Evolutionary conservation across 1,284 basidiomycete species (phyloP).

Genomic region (Naganishia sp.): DNA sequence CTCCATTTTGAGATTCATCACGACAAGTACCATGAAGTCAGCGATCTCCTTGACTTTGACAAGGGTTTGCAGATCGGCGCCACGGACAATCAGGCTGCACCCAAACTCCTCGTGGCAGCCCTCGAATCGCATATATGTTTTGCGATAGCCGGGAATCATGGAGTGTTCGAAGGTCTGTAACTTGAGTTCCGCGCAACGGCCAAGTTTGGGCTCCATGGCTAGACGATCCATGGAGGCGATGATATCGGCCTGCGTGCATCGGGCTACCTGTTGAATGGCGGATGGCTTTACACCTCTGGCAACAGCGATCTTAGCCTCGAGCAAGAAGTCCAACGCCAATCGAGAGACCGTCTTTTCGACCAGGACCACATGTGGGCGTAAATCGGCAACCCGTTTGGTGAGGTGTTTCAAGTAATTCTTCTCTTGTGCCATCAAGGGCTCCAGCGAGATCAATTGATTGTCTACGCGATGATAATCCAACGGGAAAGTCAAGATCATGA

Average conservation of each 20-base stretch:
- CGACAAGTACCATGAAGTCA: constrained; percentile 86
- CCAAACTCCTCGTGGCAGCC: constrained; percentile 89
- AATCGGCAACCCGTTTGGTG: constrained; percentile 81
- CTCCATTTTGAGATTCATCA: constrained; percentile 83
- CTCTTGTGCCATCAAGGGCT: constrained; percentile 89
- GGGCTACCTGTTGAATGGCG: constrained; percentile 81
- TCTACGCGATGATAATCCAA: constrained; percentile 93
- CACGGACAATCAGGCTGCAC: constrained; percentile 88
- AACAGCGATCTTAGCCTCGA: constrained; percentile 84
- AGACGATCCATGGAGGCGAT: constrained; percentile 94
- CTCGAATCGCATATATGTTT: constrained; percentile 97
- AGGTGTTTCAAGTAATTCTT: constrained; percentile 90
- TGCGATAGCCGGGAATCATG: constrained; percentile 83
- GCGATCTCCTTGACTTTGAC: constrained; percentile 88
- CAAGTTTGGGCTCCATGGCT: constrained; percentile 83
- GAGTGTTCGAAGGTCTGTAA: constrained; percentile 94
- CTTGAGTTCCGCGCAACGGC: constrained; percentile 82
- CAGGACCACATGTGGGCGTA: constrained; percentile 89
- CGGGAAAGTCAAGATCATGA: constrained; percentile 95
- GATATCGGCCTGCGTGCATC: constrained; percentile 93
- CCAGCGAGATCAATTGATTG: constrained; percentile 90
- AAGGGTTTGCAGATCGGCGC: constrained; percentile 78
- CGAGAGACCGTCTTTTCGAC: constrained; percentile 91
- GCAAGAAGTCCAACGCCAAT: constrained; percentile 85
- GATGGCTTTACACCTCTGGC: constrained; percentile 86